Evolutionary conservation across 495 filamentous ascomycete genomes (phyloP).

Genomic region (Staphylotrichum longicolle): DNA sequence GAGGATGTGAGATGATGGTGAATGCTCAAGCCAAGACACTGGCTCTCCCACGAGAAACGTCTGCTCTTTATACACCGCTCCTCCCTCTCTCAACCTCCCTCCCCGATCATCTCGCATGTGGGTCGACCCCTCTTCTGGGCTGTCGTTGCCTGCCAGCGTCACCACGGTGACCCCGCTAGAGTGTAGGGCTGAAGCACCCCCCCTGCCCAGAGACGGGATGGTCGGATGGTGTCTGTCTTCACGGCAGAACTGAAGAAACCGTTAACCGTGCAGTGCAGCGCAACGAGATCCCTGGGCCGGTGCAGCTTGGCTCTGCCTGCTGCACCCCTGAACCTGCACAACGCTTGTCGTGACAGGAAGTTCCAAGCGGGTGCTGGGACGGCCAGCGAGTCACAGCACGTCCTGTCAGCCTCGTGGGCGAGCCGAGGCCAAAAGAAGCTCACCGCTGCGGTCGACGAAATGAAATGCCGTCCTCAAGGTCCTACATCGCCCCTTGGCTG

Average conservation of each 20-base stretch:
- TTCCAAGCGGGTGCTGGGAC: conserved; percentile 4
- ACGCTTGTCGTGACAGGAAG: conserved; percentile 7
- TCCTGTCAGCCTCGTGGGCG: background rate
- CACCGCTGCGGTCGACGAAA: conserved; percentile 20
- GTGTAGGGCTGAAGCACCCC: background rate
- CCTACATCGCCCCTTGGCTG: background rate
- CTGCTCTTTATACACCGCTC: conserved; percentile 4
- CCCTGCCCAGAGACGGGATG: too few relatives aligned
- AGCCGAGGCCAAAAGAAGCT: conserved; percentile 9
- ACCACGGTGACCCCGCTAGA: background rate
- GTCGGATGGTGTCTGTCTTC: too few relatives aligned
- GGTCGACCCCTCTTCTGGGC: background rate
- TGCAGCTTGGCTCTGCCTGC: background rate
- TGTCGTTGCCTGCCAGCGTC: background rate
- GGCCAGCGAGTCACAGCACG: conserved; percentile 5
- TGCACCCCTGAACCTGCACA: background rate
- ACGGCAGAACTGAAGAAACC: too few relatives aligned
- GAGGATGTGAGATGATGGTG: background rate
- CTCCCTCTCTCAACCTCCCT: too few relatives aligned
- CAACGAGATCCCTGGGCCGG: too few relatives aligned
- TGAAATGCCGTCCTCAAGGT: conserved; percentile 10
- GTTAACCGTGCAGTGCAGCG: too few relatives aligned
- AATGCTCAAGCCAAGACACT: background rate
- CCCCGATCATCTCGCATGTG: too few relatives aligned
- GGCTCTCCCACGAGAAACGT: too few relatives aligned